Conservation (phyloP, 495 filamentous ascomycete species). For the Penicillium longicatenatum region DNA sequence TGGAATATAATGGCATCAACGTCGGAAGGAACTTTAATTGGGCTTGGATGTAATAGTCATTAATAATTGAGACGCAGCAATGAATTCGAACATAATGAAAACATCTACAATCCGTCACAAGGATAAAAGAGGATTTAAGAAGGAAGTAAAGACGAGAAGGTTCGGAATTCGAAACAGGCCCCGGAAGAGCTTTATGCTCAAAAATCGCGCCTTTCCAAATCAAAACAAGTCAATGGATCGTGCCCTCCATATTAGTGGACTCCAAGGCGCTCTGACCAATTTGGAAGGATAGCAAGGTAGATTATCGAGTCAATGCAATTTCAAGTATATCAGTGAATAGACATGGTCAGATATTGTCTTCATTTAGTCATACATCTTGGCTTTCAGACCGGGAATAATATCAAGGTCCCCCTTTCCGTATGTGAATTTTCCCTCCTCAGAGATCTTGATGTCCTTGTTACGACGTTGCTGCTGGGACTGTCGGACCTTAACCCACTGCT, state of each 20-base stretch:
- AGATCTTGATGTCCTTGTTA: conserved; percentile 41
- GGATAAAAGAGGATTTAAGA: too few relatives aligned
- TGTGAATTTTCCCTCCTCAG: conserved; percentile 36
- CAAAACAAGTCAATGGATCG: too few relatives aligned
- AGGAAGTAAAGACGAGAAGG: too few relatives aligned
- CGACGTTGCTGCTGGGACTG: conserved; percentile 48
- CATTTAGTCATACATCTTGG: conserved; percentile 45
- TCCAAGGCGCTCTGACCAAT: too few relatives aligned
- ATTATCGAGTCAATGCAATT: too few relatives aligned
- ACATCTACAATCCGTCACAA: too few relatives aligned
- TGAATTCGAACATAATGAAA: too few relatives aligned
- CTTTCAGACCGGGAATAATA: conserved; percentile 49
- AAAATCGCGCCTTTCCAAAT: too few relatives aligned
- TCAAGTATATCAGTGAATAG: too few relatives aligned
- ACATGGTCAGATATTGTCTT: background rate
- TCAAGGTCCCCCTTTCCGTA: conserved; percentile 47
- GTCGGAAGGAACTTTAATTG: background rate
- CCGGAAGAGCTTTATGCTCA: too few relatives aligned
- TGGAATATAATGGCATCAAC: background rate
- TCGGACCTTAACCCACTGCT: conserved; percentile 39
- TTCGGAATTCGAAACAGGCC: too few relatives aligned
- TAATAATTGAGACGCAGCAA: background rate
- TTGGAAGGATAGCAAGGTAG: background rate
- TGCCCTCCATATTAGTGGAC: too few relatives aligned
- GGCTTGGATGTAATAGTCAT: background rate